These are phyloP conservation scores for Monosiga brevicollis DNA, from an alignment of 78 protist genomes.

Conservation along the genomic window DNA sequence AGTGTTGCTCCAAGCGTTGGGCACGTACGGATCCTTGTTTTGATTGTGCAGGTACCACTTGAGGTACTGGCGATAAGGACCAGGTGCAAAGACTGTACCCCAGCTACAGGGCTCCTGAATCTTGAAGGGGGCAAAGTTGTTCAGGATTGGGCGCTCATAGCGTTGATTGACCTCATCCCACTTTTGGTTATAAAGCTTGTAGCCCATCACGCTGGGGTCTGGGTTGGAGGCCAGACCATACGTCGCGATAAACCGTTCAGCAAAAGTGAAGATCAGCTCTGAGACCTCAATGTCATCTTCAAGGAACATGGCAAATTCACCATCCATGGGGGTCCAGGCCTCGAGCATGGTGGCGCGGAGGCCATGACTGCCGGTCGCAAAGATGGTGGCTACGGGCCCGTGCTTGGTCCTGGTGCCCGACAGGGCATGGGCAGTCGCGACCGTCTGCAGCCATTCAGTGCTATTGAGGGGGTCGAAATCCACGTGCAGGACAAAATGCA, in stretches of 20 bases:
- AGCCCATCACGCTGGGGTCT: background rate
- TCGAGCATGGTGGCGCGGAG: background rate
- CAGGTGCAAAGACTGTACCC: background rate
- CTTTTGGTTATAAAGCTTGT: background rate
- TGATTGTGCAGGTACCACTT: background rate
- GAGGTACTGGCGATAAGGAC: background rate
- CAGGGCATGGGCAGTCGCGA: background rate
- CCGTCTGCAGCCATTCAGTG: background rate
- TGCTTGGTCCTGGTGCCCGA: background rate
- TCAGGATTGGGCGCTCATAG: background rate
- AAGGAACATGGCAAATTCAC: background rate
- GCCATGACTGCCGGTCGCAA: background rate
- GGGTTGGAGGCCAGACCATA: background rate
- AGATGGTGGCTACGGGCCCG: background rate
- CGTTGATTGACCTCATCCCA: background rate
- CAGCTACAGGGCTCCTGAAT: background rate
- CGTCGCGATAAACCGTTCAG: background rate
- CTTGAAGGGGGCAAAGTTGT: background rate
- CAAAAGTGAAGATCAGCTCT: background rate
- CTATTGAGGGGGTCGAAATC: background rate
- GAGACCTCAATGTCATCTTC: background rate
- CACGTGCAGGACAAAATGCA: background rate
- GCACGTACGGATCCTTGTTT: background rate
- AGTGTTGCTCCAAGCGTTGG: background rate
- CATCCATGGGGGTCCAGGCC: background rate